Conservation (phyloP, 2,329 filamentous ascomycete genomes). For the Alternaria longipes region DNA sequence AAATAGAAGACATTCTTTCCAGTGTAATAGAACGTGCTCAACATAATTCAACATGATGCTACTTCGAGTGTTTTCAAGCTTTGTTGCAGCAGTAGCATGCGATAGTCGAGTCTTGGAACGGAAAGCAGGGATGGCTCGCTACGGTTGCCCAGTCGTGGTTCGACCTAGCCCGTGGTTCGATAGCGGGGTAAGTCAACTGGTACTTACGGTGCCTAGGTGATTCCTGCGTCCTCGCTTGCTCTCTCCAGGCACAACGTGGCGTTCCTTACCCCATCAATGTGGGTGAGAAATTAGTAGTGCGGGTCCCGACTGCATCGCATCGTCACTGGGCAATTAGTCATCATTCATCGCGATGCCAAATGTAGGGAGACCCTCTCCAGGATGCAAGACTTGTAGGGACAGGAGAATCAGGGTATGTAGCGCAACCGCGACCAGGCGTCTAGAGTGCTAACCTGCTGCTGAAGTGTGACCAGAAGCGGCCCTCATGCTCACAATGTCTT, state of each 20-base stretch:
- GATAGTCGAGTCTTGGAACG: neutral
- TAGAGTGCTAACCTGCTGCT: neutral
- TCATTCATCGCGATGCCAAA: constrained; percentile 34
- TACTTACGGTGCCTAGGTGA: neutral
- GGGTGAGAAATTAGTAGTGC: constrained; percentile 7
- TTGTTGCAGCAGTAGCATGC: neutral
- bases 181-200: neutral
- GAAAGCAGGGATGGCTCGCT: neutral
- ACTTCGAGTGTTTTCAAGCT: neutral
- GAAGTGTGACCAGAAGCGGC: constrained; percentile 46
- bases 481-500: constrained; percentile 46
- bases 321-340: constrained; percentile 4
- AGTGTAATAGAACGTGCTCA: neutral
- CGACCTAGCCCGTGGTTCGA: neutral
- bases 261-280: constrained; percentile 2
- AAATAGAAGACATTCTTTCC: constrained; percentile 1
- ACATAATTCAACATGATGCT: neutral
- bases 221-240: constrained; percentile 3
- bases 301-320: neutral
- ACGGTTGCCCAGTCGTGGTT: neutral
- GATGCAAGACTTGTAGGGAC: constrained; percentile 44
- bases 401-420: constrained; percentile 42
- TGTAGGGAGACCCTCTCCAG: constrained; percentile 44
- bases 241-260: constrained; percentile 1
- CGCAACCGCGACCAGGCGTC: neutral